phyloP scores from a whole-genome alignment of 1,284 basidiomycete species.

The Mycena citricolor region DNA sequence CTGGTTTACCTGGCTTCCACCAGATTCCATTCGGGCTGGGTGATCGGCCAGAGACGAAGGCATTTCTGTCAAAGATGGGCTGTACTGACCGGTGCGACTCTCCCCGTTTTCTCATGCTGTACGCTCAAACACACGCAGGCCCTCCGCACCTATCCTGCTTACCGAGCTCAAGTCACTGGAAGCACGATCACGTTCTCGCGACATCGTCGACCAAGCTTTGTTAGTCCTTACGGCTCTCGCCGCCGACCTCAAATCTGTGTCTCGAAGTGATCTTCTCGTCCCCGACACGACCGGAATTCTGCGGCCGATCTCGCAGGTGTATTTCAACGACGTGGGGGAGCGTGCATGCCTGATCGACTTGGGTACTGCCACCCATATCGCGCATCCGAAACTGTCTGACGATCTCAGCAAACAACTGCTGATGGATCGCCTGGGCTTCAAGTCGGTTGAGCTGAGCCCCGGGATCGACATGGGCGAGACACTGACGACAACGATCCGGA shows the following conservation, averaged over 20 bases:
- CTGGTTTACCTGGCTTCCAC: slow-evolving; percentile 29
- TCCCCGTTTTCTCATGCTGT: not conserved
- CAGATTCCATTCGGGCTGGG: slow-evolving; percentile 23
- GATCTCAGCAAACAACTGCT: slow-evolving; percentile 32
- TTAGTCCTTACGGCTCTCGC: slow-evolving; percentile 32
- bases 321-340: slow-evolving; percentile 41
- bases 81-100: slow-evolving; percentile 35
- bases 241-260: slow-evolving; percentile 23
- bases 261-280: slow-evolving; percentile 32
- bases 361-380: slow-evolving; percentile 24
- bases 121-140: slow-evolving; percentile 26
- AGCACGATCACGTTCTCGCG: slow-evolving; percentile 12
- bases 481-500: slow-evolving; percentile 28
- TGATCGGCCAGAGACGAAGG: slow-evolving; percentile 16
- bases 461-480: slow-evolving; percentile 31
- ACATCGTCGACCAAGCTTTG: slow-evolving; percentile 26
- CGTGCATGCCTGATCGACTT: slow-evolving; percentile 27
- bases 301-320: slow-evolving; percentile 30
- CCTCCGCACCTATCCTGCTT: slow-evolving; percentile 31
- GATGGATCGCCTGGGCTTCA: slow-evolving; percentile 36
- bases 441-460: slow-evolving; percentile 22
- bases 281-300: slow-evolving; percentile 32
- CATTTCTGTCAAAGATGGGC: slow-evolving; percentile 36
- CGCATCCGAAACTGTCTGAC: slow-evolving; percentile 33
- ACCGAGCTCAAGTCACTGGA: slow-evolving; percentile 27